Base-by-base conservation (phyloP, 805 yeast species). In the Candida jianshihensis region DNA sequence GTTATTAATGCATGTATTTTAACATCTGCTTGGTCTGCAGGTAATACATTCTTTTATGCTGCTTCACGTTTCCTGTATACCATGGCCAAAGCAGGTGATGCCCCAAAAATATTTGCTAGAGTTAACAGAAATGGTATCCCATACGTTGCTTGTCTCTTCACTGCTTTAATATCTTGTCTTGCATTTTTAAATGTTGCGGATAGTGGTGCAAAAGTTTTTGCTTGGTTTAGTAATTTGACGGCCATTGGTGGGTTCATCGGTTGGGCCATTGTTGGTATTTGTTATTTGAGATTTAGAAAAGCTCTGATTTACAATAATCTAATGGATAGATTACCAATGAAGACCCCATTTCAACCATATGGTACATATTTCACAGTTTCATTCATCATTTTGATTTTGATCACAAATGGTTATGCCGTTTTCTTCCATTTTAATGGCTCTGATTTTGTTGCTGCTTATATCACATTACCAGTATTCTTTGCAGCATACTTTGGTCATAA, bases 111-210 rank as follows among this genome's bases (percentile, higher is more conserved):
- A 26, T 77, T 85, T 49, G 66, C 75, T 5, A 53, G 61, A 14
- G 82, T 92, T 56, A 72, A 75, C 34, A 63, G 67, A 16, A 58
- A 60, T 19, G 95, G 95, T 4, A 83, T 81, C 11, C 95, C 95
- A 0, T 44, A 54, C 10, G 63, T 69, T 16, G 63, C 79, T 6
- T 55, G 71, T 35, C 48, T 59, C 15, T 80, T 84, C 68, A n/a
- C n/a, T n/a, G n/a, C n/a, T n/a, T n/a, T n/a, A n/a, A n/a, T n/a
- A n/a, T 77, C 87, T 0, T 60, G 78, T 33, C 55, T 83, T 18
- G 73, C 88, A 15, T 68, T 82, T 37, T 56, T 82, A 49, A 90
- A 81, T 49, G 59, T 78, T 36, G 68, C 78, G 24, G 63, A 68
- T 30, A 60, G 69, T 19, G 68, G 88, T 24, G 71, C 75, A 13